Percentiles rank a stretch among this genome's conserved stretches.
These are phyloP conservation scores for Neurospora sp. DNA, from an alignment of 495 filamentous ascomycete species.

Conservation along the genomic window DNA sequence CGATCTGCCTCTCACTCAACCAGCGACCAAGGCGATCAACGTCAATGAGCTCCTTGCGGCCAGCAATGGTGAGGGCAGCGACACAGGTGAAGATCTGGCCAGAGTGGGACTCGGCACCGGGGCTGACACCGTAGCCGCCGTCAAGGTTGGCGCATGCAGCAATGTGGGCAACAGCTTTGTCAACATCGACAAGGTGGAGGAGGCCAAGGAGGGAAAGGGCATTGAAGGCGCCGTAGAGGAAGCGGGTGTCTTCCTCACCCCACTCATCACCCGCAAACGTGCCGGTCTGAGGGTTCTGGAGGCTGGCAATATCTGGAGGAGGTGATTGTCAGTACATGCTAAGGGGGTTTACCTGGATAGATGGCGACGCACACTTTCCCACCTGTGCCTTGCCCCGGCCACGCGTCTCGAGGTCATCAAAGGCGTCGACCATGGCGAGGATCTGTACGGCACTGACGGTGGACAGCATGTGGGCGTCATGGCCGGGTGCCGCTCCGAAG, in stretches of 20 bases:
- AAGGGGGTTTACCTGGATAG: neutral
- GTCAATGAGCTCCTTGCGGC: constrained; percentile 73
- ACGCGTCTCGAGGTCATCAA: constrained; percentile 66
- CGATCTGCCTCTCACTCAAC: constrained; percentile 86
- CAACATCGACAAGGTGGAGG: constrained; percentile 60
- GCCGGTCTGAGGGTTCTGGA: constrained; percentile 73
- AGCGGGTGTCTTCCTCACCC: constrained; percentile 92
- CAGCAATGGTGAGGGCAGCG: constrained; percentile 76
- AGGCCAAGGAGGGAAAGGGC: constrained; percentile 71
- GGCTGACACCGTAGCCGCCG: constrained; percentile 80
- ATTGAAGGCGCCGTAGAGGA: constrained; percentile 81
- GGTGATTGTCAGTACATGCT: constrained; percentile 5
- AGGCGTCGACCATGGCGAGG: constrained; percentile 69
- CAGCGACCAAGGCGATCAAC: constrained; percentile 72
- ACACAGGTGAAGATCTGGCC: constrained; percentile 94
- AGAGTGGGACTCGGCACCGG: constrained; percentile 83
- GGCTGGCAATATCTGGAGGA: constrained; percentile 60
- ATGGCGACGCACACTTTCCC: constrained; percentile 52
- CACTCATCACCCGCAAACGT: constrained; percentile 90
- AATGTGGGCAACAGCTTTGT: constrained; percentile 68
- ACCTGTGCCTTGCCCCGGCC: constrained; percentile 62
- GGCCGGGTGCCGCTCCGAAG: constrained; percentile 86
- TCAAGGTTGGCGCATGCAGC: constrained; percentile 81
- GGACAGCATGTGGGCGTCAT: constrained; percentile 92
- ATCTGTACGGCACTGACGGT: constrained; percentile 92